phyloP scores from a whole-genome alignment of 371 early-diverging fungal species.

The Capniomyces stellatus region DNA sequence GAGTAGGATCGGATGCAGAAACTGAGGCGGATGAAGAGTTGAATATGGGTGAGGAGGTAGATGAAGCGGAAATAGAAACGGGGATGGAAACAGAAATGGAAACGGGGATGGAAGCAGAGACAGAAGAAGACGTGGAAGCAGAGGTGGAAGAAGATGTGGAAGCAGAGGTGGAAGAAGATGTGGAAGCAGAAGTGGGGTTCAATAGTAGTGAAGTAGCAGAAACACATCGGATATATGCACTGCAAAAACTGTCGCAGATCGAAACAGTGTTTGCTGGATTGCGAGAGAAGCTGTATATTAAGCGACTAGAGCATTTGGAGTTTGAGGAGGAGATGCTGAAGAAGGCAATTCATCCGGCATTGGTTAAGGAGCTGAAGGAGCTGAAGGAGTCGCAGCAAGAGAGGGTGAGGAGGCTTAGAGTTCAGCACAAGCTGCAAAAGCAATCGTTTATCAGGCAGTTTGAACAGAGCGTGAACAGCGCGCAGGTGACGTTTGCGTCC shows the following conservation, averaged over 20 bases:
- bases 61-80: neutral
- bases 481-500: neutral
- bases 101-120: no score
- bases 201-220: neutral
- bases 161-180: neutral
- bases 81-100: neutral
- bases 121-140: neutral
- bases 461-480: neutral
- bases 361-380: neutral
- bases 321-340: neutral
- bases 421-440: neutral
- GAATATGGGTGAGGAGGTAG: no score
- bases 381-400: neutral
- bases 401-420: neutral
- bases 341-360: neutral
- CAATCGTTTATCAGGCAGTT: neutral
- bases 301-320: neutral
- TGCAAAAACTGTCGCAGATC: neutral
- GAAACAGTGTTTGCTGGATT: neutral
- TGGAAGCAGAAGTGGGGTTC: neutral
- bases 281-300: neutral
- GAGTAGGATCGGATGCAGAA: no score
- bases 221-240: neutral
- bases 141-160: neutral
- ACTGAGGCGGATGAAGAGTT: no score